phyloP scores from a whole-genome alignment of 768 basidiomycete genomes.

The Termitomyces sp. region DNA sequence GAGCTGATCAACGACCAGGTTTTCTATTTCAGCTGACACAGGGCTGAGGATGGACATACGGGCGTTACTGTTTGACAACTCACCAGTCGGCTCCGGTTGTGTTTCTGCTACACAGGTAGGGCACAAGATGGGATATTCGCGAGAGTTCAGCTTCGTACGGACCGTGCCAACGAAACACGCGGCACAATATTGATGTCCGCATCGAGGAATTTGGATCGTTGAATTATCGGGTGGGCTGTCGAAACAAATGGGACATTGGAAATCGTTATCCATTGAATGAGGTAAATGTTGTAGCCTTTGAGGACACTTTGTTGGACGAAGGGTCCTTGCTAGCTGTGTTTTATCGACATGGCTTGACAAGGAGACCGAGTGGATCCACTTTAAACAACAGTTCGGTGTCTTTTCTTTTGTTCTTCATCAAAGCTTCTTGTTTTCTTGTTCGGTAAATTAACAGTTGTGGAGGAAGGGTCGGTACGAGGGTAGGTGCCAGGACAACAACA shows the following conservation, averaged over 20 bases:
- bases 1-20: conserved; percentile 44
- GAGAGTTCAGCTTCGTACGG: conserved; percentile 44
- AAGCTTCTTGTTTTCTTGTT: neutral
- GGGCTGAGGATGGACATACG: conserved; percentile 12
- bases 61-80: neutral
- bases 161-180: conserved; percentile 44
- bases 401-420: neutral
- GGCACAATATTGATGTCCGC: conserved; percentile 53
- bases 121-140: conserved; percentile 59
- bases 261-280: conserved; percentile 27
- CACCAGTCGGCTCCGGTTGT: neutral
- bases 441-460: neutral
- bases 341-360: neutral
- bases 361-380: neutral
- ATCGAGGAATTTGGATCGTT: conserved; percentile 21
- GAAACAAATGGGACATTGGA: conserved; percentile 53
- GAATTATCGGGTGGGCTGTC: conserved; percentile 38
- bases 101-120: conserved; percentile 45
- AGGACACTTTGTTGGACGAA: neutral
- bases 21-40: conserved; percentile 34
- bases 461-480: neutral
- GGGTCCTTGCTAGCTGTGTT: neutral
- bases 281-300: neutral
- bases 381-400: neutral
- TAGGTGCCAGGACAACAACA: no score